Evolutionary conservation across 306 rosid species (phyloP).

Genomic region (Dalbergia oliveri): DNA sequence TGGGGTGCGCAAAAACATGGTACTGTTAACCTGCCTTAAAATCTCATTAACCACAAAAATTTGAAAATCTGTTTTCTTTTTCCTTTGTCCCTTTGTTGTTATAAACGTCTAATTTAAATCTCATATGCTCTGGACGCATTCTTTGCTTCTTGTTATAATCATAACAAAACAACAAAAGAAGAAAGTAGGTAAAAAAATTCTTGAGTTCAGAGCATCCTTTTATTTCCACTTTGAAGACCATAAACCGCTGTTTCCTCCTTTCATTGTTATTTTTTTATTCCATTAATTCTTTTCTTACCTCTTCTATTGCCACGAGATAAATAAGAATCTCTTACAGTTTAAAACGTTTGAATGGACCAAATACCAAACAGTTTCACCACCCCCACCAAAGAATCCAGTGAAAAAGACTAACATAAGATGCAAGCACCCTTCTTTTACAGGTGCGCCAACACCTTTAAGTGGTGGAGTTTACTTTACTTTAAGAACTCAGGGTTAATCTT

Average conservation of each 20-base stretch:
- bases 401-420: conserved; percentile 51
- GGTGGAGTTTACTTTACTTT: conserved; percentile 56
- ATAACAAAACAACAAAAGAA: conserved; percentile 24
- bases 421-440: conserved; percentile 50
- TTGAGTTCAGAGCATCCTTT: conserved; percentile 38
- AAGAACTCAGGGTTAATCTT: conserved; percentile 47
- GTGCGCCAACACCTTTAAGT: conserved; percentile 46
- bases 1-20: neutral
- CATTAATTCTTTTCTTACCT: neutral
- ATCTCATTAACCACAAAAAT: conserved; percentile 18
- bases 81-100: conserved; percentile 25
- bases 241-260: neutral
- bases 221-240: conserved; percentile 45
- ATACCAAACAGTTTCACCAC: conserved; percentile 50
- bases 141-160: conserved; percentile 7
- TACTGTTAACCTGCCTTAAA: neutral
- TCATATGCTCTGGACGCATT: conserved; percentile 45
- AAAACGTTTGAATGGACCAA: conserved; percentile 49
- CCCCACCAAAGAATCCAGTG: conserved; percentile 47
- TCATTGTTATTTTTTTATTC: neutral
- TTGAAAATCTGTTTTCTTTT: neutral
- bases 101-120: conserved; percentile 42
- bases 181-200: conserved; percentile 29
- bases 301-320: neutral
- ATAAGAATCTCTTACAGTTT: conserved; percentile 16